These are phyloP conservation scores for Nicotiana attenuata DNA, from an alignment of 257 asterid genomes.

Conservation along the genomic window DNA sequence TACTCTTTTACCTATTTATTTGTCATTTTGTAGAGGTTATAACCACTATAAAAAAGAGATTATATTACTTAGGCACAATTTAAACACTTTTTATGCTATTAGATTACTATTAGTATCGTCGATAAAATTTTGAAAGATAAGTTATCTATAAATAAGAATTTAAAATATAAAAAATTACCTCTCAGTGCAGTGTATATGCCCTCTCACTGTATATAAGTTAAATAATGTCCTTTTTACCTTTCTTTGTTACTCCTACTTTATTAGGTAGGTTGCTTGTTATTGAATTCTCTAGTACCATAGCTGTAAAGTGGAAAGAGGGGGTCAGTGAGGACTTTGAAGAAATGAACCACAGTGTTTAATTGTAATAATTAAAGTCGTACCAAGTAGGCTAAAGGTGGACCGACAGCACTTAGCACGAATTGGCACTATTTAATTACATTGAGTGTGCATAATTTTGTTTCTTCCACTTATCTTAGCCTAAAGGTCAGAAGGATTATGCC, in stretches of 20 bases:
- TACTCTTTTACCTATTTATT: background rate
- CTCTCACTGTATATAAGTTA: too few species aligned
- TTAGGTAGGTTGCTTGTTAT: background rate
- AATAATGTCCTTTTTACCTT: too few species aligned
- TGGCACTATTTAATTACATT: background rate
- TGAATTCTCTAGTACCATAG: background rate
- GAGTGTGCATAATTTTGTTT: background rate
- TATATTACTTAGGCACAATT: too few species aligned
- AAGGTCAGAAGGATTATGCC: background rate
- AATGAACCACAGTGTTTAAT: background rate
- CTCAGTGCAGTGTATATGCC: too few species aligned
- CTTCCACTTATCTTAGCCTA: background rate
- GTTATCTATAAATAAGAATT: too few species aligned
- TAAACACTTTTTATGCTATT: too few species aligned
- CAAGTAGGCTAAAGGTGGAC: conserved; percentile 3
- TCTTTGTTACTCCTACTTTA: background rate
- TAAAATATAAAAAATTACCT: too few species aligned
- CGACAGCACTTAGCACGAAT: background rate
- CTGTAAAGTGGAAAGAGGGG: conserved; percentile 3
- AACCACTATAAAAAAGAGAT: too few species aligned
- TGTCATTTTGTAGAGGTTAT: too few species aligned
- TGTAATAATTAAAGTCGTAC: background rate
- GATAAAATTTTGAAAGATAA: too few species aligned
- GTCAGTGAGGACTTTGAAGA: background rate
- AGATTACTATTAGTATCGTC: too few species aligned